These are phyloP conservation scores for Pseudocercospora fuligena DNA, from an alignment of 2,329 filamentous ascomycete species.

Conservation along the genomic window DNA sequence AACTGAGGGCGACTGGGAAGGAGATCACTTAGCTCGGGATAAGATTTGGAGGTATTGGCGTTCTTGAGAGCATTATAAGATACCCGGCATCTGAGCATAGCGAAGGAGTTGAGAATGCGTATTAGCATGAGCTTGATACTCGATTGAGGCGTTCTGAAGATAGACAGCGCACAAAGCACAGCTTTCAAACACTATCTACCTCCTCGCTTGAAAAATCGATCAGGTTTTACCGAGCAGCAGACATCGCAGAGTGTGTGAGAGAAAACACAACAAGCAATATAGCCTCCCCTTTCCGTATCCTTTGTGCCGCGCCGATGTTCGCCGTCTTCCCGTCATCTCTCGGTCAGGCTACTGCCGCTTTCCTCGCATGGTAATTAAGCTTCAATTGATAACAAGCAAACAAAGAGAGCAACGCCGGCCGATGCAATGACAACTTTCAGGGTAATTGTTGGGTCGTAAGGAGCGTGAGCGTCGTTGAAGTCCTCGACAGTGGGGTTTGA, in stretches of 20 bases:
- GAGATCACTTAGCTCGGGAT: background rate
- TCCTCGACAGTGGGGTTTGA: background rate
- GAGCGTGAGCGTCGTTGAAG: constrained; percentile 16
- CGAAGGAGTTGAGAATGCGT: background rate
- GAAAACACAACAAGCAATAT: constrained; percentile 10
- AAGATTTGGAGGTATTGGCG: background rate
- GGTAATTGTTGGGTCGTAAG: constrained; percentile 14
- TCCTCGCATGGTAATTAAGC: constrained; percentile 7
- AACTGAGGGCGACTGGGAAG: constrained; percentile 52
- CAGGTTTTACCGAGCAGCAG: background rate
- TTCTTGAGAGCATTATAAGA: background rate
- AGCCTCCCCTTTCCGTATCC: constrained; percentile 10
- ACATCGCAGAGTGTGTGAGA: background rate
- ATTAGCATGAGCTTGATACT: background rate
- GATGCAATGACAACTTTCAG: constrained; percentile 12
- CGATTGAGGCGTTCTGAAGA: background rate
- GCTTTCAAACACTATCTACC: constrained; percentile 13
- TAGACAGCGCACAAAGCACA: constrained; percentile 9
- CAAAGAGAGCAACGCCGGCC: constrained; percentile 12
- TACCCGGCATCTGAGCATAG: background rate
- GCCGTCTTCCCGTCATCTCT: constrained; percentile 7
- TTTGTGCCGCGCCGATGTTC: constrained; percentile 5
- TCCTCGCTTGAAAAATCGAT: constrained; percentile 6
- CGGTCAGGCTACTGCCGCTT: constrained; percentile 14
- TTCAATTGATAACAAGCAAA: constrained; percentile 1